Percentiles rank a stretch among this genome's conserved stretches.
Conservation (phyloP, 352 stramenopile genomes). For the Phytophthora fragariae region DNA sequence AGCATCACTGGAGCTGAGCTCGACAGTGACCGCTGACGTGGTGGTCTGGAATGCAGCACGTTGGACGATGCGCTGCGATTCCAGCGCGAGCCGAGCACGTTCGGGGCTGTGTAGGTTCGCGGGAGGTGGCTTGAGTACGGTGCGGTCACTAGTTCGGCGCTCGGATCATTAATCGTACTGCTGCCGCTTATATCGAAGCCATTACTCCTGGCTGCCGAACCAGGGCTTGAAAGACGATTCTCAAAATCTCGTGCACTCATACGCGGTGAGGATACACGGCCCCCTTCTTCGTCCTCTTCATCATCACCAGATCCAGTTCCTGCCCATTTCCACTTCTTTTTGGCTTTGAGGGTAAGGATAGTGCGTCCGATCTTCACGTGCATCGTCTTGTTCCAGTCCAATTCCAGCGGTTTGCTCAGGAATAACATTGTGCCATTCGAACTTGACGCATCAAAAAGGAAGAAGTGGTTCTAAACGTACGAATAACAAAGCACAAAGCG, state of each 20-base stretch:
- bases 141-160: conserved; percentile 48
- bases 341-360: conserved; percentile 85
- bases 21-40: conserved; percentile 39
- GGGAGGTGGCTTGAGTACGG: conserved; percentile 35
- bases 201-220: conserved; percentile 32
- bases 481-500: conserved; percentile 10
- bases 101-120: conserved; percentile 45
- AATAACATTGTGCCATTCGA: conserved; percentile 92
- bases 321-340: conserved; percentile 87
- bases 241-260: conserved; percentile 22
- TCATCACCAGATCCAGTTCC: conserved; percentile 47
- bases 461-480: conserved; percentile 70
- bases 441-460: conserved; percentile 73
- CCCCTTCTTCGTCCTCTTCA: conserved; percentile 44
- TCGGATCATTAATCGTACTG: conserved; percentile 51
- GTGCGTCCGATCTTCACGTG: conserved; percentile 89
- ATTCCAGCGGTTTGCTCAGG: conserved; percentile 75
- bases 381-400: conserved; percentile 86
- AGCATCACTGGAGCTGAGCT: conserved; percentile 26
- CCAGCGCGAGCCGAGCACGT: conserved; percentile 41
- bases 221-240: conserved; percentile 31
- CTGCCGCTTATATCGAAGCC: conserved; percentile 46
- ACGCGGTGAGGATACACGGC: conserved; percentile 40
- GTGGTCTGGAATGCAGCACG: conserved; percentile 18
- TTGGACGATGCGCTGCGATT: conserved; percentile 30